A percentile compares a stretch with the other conserved stretches of the same genome.
These are phyloP conservation scores for Talaromyces sp. DNA, from an alignment of 2,329 filamentous ascomycete genomes.

Conservation along the genomic window DNA sequence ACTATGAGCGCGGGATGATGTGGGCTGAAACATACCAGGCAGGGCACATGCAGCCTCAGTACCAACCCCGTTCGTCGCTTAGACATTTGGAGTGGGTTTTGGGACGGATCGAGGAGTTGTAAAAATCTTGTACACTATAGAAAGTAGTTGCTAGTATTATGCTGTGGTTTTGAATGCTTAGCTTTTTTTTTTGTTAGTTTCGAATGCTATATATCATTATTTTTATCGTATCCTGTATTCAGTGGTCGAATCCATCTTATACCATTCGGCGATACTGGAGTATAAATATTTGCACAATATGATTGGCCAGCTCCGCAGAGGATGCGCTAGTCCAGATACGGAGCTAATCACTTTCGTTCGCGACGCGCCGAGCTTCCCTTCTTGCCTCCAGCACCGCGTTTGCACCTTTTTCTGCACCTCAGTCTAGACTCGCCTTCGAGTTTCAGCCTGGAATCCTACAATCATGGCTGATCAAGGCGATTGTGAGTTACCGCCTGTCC, in stretches of 20 bases:
- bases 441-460: not conserved
- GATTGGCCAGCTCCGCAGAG: not conserved
- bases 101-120: slow-evolving; percentile 14
- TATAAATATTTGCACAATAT: not conserved
- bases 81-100: slow-evolving; percentile 51
- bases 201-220: not conserved
- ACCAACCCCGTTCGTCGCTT: slow-evolving; percentile 63
- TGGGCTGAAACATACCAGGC: slow-evolving; percentile 46
- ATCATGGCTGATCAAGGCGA: slow-evolving; percentile 25
- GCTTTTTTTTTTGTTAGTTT: too few relatives aligned
- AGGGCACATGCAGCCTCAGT: slow-evolving; percentile 49
- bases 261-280: not conserved
- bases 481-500: slow-evolving; percentile 18
- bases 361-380: not conserved
- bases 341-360: not conserved
- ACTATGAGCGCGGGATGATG: slow-evolving; percentile 71
- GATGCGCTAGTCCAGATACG: not conserved
- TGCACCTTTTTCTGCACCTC: not conserved
- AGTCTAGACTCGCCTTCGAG: not conserved
- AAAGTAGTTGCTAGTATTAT: not conserved
- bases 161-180: not conserved
- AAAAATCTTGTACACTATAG: not conserved
- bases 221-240: not conserved
- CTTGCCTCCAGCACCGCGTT: not conserved
- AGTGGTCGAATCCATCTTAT: not conserved